A percentile compares a stretch with the other conserved stretches of the same genome.
These are phyloP conservation scores for Trametes gibbosa DNA, from an alignment of 768 basidiomycete species.

Conservation along the genomic window DNA sequence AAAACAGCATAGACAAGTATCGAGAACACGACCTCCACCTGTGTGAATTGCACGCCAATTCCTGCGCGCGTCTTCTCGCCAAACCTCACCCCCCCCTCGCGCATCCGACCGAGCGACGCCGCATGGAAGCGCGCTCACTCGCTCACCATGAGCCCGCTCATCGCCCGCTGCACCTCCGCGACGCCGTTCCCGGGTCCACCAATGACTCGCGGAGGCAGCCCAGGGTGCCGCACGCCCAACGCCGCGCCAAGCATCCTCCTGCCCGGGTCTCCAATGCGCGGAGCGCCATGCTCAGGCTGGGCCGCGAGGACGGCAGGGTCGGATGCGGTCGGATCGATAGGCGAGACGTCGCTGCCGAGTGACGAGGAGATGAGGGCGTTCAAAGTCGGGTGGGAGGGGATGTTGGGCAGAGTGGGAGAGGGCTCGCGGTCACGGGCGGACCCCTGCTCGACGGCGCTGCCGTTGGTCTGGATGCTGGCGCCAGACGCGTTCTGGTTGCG, in stretches of 20 bases:
- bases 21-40: constrained; percentile 21
- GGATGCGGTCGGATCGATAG: constrained; percentile 39
- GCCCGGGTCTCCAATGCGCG: constrained; percentile 84
- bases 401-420: constrained; percentile 76
- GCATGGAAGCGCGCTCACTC: constrained; percentile 44
- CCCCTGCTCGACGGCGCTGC: constrained; percentile 21
- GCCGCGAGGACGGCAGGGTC: constrained; percentile 71
- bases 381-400: constrained; percentile 82
- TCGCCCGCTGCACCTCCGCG: constrained; percentile 69
- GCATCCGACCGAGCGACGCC: constrained; percentile 2
- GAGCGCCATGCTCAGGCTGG: constrained; percentile 55
- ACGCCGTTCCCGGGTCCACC: constrained; percentile 51
- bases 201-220: constrained; percentile 59
- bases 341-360: constrained; percentile 52
- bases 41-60: constrained; percentile 14
- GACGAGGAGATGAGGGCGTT: constrained; percentile 82
- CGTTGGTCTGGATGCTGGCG: constrained; percentile 27
- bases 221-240: constrained; percentile 79
- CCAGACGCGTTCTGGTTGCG: constrained; percentile 19
- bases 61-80: constrained; percentile 4
- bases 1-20: constrained; percentile 21
- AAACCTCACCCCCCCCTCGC: background rate
- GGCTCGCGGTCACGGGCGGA: constrained; percentile 55
- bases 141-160: constrained; percentile 71
- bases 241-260: constrained; percentile 88